A percentile compares a stretch with the other conserved stretches of the same genome.
Conservation (phyloP, 176 grass and related monocot species). For the Stipa capillata region DNA sequence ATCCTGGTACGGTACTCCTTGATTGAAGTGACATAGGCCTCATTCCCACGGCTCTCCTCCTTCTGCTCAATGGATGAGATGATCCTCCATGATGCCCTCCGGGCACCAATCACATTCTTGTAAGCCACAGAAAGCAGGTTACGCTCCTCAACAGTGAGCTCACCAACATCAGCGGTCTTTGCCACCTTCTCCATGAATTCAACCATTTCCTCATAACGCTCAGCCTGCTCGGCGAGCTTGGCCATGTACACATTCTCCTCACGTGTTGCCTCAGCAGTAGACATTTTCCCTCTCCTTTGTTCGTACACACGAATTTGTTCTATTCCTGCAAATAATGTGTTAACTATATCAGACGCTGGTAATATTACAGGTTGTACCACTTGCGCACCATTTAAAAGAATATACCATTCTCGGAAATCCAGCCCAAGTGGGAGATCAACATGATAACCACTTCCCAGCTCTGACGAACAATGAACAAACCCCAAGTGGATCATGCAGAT, state of each 20-base stretch:
- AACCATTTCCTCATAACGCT: conserved; percentile 53
- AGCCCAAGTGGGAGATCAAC: not conserved
- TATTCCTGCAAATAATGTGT: not conserved
- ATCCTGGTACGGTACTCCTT: conserved; percentile 53
- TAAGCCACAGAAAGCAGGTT: conserved; percentile 59
- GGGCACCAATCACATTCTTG: conserved; percentile 54
- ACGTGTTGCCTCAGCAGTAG: conserved; percentile 31
- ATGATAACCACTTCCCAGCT: not conserved
- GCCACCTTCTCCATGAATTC: conserved; percentile 65
- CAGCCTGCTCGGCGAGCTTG: conserved; percentile 56
- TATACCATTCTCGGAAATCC: not conserved
- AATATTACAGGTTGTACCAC: not conserved
- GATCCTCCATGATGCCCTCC: conserved; percentile 51
- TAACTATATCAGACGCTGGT: not conserved
- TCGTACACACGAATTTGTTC: not conserved
- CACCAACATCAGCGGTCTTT: conserved; percentile 32
- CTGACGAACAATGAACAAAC: not conserved
- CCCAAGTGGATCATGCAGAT: not conserved
- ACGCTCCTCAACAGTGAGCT: conserved; percentile 52
- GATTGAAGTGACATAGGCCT: conserved; percentile 34
- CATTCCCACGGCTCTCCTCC: conserved; percentile 53
- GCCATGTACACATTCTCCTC: conserved; percentile 59
- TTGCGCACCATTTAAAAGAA: not conserved
- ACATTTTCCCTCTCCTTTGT: conserved; percentile 5
- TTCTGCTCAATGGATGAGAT: conserved; percentile 65